Percentiles rank a stretch among this genome's conserved stretches.
These are phyloP conservation scores for Rhynchosporium graminicola DNA, from an alignment of 2,329 filamentous ascomycete species.

Conservation along the genomic window DNA sequence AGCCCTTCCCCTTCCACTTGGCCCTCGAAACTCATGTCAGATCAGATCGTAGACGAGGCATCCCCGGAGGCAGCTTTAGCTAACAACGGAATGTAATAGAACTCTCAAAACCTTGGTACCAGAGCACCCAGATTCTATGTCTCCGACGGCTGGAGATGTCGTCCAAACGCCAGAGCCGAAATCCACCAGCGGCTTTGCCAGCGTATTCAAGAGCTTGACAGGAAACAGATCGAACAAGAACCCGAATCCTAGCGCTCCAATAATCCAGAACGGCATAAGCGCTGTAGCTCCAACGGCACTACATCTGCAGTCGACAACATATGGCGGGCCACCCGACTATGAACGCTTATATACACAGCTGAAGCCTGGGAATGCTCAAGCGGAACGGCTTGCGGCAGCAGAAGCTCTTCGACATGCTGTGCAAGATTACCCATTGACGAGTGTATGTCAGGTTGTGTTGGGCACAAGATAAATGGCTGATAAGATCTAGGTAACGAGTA, in stretches of 20 bases:
- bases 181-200: constrained; percentile 58
- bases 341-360: constrained; percentile 57
- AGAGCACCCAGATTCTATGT: constrained; percentile 51
- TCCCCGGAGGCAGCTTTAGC: neutral
- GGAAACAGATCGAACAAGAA: constrained; percentile 53
- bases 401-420: constrained; percentile 57
- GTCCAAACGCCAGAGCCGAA: constrained; percentile 56
- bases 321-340: constrained; percentile 53
- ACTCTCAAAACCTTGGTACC: neutral
- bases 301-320: constrained; percentile 41
- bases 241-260: constrained; percentile 44
- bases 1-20: neutral
- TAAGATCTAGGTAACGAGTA: constrained; percentile 41
- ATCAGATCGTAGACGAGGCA: too few relatives aligned
- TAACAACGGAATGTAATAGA: constrained; percentile 1
- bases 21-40: neutral
- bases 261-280: constrained; percentile 46
- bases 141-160: constrained; percentile 60
- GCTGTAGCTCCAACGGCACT: constrained; percentile 40
- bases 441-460: constrained; percentile 30
- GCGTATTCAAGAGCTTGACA: constrained; percentile 64
- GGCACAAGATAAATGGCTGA: constrained; percentile 11
- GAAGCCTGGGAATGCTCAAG: constrained; percentile 50
- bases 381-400: constrained; percentile 59
- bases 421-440: constrained; percentile 55